Evolutionary conservation across 2,329 filamentous ascomycete species (phyloP).

Genomic region (Colletotrichum siamense): DNA sequence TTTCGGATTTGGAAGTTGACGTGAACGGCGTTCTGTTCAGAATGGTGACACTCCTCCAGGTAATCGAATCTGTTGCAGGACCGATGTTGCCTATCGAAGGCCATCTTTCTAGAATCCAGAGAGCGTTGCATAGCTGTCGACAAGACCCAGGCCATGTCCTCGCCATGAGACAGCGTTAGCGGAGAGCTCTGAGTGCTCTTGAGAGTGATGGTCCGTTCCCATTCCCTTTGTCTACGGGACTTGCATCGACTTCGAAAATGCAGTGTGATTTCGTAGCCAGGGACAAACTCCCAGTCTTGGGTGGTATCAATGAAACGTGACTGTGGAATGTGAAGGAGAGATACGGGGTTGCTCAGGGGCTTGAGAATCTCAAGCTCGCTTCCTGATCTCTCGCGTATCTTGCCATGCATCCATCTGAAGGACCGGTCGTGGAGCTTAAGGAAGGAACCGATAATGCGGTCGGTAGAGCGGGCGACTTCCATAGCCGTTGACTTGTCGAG

Average conservation of each 20-base stretch:
- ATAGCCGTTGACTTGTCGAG: slow-evolving; percentile 48
- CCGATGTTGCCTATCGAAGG: slow-evolving; percentile 44
- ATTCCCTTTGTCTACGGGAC: slow-evolving; percentile 35
- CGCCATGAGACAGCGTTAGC: slow-evolving; percentile 49
- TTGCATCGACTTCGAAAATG: slow-evolving; percentile 48
- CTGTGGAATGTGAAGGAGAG: slow-evolving; percentile 52
- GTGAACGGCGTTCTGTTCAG: slow-evolving; percentile 49
- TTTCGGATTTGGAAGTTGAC: slow-evolving; percentile 53
- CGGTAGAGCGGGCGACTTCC: slow-evolving; percentile 53
- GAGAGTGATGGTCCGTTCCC: slow-evolving; percentile 46
- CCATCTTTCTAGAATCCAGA: slow-evolving; percentile 44
- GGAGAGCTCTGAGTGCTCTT: slow-evolving; percentile 54
- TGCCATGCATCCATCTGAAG: slow-evolving; percentile 52
- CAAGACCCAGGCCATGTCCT: slow-evolving; percentile 52
- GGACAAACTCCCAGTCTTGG: slow-evolving; percentile 50
- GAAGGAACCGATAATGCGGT: slow-evolving; percentile 57
- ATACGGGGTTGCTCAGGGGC: slow-evolving; percentile 48
- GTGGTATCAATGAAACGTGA: slow-evolving; percentile 48
- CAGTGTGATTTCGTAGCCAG: slow-evolving; percentile 56
- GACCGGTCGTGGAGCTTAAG: slow-evolving; percentile 54
- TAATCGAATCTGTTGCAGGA: slow-evolving; percentile 40
- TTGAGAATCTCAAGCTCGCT: slow-evolving; percentile 42
- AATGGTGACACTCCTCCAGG: slow-evolving; percentile 42
- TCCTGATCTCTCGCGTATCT: slow-evolving; percentile 42
- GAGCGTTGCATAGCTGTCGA: slow-evolving; percentile 46